Base-by-base conservation (phyloP, 2,329 filamentous ascomycete species). In the Arachnopeziza araneosa region DNA sequence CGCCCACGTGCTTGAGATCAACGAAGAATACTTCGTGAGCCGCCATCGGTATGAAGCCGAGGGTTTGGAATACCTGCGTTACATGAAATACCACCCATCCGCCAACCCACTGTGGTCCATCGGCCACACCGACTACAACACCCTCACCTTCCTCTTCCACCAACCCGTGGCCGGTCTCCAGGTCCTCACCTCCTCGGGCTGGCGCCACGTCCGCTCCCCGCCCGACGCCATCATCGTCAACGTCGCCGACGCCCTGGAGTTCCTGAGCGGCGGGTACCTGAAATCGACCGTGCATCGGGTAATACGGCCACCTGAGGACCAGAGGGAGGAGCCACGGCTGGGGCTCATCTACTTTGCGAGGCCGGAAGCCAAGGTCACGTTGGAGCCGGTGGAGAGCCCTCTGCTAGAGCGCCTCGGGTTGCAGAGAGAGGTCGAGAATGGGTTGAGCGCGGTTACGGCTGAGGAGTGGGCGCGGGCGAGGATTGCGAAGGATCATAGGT, bases 41-140 rank as follows among this genome's bases (percentile, higher is more conserved):
- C 74, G 81, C 8, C 85, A 88, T 69, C 76, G 75, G 19, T 88
- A 86, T 69, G 78, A 84, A 1, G 75, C 78, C n/a, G 77, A 80
- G 26, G 78, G 80, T 21, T 83, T 86, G 62, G 82, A 83, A 24
- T 83, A 86, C 60, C 75, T 86, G n/a, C 78, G 85, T 2, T 86
- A 85, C 69, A 86, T 86, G 82, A 76, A 80, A 54, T 85, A 85
- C 62, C 75, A 76, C 9, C 77, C 78, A 0, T 79, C 82, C 44
- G 77, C 74, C 0, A 77, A 76, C 0, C 71, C 73, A 22, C 72
- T 82, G 0, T 80, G 79, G 63, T 74, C 75, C 0, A 73, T 73
- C 0, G 82, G 82, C 0, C 82, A 85, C 65, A 85, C 82, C 0
- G 83, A 86, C 61, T 71, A 85, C 0, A 82, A 82, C 0, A 80